Evolutionary conservation across 805 yeast species (phyloP).

Genomic region (Candida yuanshanica): DNA sequence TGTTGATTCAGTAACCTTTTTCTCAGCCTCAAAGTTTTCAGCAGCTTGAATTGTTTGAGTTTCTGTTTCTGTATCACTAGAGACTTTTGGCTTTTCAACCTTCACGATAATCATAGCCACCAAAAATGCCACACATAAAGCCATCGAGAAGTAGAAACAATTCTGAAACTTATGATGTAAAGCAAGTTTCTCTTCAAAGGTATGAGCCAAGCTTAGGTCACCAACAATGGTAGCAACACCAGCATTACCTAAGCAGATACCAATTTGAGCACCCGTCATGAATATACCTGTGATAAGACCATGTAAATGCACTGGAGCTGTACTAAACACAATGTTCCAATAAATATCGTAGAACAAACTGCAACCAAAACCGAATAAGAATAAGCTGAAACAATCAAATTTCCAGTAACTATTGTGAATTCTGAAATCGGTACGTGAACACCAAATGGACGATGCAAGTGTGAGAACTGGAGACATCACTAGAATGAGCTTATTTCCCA

Average conservation of each 20-base stretch:
- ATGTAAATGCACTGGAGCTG: constrained; percentile 33
- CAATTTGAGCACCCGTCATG: constrained; percentile 32
- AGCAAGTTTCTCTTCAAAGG: background rate
- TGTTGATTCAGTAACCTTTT: no score
- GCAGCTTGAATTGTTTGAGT: no score
- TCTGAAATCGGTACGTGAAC: constrained; percentile 17
- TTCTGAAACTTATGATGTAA: background rate
- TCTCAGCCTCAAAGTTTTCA: no score
- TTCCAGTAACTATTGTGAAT: constrained; percentile 25
- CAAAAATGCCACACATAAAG: background rate
- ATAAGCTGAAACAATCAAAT: constrained; percentile 22
- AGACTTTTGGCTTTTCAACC: background rate
- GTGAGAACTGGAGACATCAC: constrained; percentile 11
- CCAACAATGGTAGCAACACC: constrained; percentile 25
- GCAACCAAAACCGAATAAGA: constrained; percentile 21
- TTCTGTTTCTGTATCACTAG: no score
- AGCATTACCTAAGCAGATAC: constrained; percentile 26
- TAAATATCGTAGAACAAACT: constrained; percentile 32
- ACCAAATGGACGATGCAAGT: constrained; percentile 10
- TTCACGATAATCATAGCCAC: background rate
- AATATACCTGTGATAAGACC: constrained; percentile 34
- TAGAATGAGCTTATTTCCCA: constrained; percentile 20
- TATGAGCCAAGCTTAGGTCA: constrained; percentile 2
- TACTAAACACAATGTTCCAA: constrained; percentile 24
- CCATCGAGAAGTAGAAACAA: background rate